Conservation (phyloP, 495 filamentous ascomycete species). For the Talaromyces adpressus region DNA sequence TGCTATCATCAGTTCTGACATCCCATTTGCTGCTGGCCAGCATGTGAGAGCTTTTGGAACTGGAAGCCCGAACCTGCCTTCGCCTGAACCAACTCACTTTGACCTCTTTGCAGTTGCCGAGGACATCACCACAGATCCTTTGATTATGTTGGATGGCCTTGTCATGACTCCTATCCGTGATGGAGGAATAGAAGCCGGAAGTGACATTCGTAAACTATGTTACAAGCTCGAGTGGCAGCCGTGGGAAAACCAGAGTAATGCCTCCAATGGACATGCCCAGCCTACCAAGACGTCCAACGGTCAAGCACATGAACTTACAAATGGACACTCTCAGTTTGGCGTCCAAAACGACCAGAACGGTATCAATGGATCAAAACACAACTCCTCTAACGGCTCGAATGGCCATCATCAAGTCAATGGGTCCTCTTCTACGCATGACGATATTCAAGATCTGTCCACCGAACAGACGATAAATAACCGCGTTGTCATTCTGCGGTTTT, state of each 20-base stretch:
- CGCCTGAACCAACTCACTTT: slow-evolving; percentile 25
- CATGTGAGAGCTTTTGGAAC: slow-evolving; percentile 25
- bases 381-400: neutral
- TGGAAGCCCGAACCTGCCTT: slow-evolving; percentile 17
- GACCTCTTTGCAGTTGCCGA: slow-evolving; percentile 23
- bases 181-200: slow-evolving; percentile 6
- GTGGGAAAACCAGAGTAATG: neutral
- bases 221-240: slow-evolving; percentile 30
- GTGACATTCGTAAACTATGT: slow-evolving; percentile 20
- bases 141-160: slow-evolving; percentile 25
- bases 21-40: slow-evolving; percentile 19
- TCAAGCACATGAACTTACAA: neutral
- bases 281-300: neutral
- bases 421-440: neutral
- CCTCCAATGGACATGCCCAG: neutral
- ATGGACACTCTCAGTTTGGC: neutral
- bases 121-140: slow-evolving; percentile 15
- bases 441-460: neutral
- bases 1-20: slow-evolving; percentile 17
- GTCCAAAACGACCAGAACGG: neutral
- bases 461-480: neutral
- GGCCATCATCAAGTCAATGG: neutral
- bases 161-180: slow-evolving; percentile 28
- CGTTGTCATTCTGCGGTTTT: neutral
- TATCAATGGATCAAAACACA: neutral